Evolutionary conservation across 495 filamentous ascomycete genomes (phyloP).

Genomic region (Trichoderma erinaceum): DNA sequence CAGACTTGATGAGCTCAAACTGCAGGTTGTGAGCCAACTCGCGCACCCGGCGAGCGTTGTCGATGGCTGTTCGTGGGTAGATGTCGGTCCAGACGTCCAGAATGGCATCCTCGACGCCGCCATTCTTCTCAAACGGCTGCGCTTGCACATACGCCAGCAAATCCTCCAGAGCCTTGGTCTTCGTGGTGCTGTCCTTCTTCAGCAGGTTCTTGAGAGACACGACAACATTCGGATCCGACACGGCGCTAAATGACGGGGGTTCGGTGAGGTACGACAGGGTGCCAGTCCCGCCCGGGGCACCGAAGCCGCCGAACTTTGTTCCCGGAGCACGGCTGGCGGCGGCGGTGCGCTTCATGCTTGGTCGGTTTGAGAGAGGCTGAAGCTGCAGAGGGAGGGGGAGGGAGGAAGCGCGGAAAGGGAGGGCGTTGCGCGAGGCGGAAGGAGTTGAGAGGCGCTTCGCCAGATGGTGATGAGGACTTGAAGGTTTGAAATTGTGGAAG

Average conservation of each 20-base stretch:
- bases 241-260: constrained; percentile 69
- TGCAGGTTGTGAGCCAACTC: constrained; percentile 74
- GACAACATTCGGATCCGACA: constrained; percentile 72
- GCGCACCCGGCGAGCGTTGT: constrained; percentile 78
- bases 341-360: constrained; percentile 22
- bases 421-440: constrained; percentile 17
- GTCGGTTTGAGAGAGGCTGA: not conserved
- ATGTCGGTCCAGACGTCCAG: constrained; percentile 83
- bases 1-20: constrained; percentile 61
- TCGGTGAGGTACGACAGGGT: constrained; percentile 78
- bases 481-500: not conserved
- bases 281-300: constrained; percentile 30
- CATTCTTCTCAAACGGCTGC: constrained; percentile 39
- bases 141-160: constrained; percentile 56
- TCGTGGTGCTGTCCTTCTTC: constrained; percentile 90
- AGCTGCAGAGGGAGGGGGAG: constrained; percentile 16
- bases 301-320: constrained; percentile 41
- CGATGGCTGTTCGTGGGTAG: constrained; percentile 83
- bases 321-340: constrained; percentile 24
- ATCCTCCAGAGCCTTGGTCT: constrained; percentile 88
- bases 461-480: not conserved
- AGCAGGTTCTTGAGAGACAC: constrained; percentile 86
- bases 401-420: not conserved
- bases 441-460: not conserved
- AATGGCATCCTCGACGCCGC: constrained; percentile 65